These are phyloP conservation scores for Beauveria australis DNA, from an alignment of 2,329 filamentous ascomycete genomes.

Conservation along the genomic window DNA sequence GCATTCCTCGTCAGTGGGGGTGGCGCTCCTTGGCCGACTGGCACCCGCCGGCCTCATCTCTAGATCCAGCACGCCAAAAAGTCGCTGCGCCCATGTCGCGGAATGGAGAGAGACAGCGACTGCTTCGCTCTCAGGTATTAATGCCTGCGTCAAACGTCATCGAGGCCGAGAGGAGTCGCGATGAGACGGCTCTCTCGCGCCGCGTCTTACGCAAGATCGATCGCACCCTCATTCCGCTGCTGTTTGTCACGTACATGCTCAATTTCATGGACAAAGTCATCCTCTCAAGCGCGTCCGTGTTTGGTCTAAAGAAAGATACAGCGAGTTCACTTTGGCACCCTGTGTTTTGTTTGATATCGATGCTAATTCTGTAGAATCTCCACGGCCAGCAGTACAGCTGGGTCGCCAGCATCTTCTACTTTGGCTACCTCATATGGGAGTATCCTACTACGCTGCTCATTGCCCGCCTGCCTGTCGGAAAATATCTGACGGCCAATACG, in stretches of 20 bases:
- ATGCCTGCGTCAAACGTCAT: not conserved
- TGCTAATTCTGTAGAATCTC: constrained; percentile 16
- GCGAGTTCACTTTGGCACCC: constrained; percentile 14
- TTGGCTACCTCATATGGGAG: constrained; percentile 40
- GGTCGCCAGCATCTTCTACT: constrained; percentile 40
- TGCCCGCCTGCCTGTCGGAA: constrained; percentile 37
- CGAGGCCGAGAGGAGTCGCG: not conserved
- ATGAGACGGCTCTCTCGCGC: constrained; percentile 19
- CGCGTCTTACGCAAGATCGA: constrained; percentile 49
- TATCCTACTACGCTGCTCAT: constrained; percentile 42
- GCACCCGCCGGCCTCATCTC: not conserved
- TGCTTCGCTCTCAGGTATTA: not conserved
- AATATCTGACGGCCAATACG: constrained; percentile 38
- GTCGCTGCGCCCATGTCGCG: not conserved
- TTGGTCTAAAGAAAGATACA: constrained; percentile 43
- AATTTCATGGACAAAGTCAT: constrained; percentile 57
- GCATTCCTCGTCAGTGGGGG: not conserved
- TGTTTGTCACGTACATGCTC: constrained; percentile 50
- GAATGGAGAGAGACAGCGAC: not conserved
- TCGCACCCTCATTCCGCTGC: constrained; percentile 42
- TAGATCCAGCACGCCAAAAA: not conserved
- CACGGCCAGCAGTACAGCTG: constrained; percentile 52
- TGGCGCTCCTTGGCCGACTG: not conserved
- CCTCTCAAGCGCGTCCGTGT: constrained; percentile 47
- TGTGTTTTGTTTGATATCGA: not conserved